Evolutionary conservation across 2,329 filamentous ascomycete species (phyloP).

Genomic region (Ceratocystis albifundus): DNA sequence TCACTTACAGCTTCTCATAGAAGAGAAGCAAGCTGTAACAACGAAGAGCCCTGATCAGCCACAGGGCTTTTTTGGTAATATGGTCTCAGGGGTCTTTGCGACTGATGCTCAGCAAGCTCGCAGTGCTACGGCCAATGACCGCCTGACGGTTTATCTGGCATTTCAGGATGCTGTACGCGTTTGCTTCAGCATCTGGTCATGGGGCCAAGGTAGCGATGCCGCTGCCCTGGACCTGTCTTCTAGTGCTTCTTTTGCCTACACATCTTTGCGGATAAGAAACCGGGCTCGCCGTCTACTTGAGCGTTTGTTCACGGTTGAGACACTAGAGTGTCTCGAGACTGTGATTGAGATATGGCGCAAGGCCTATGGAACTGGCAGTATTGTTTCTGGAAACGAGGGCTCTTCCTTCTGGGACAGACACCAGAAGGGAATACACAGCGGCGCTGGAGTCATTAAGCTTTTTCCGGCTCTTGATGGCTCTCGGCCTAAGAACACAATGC

Average conservation of each 20-base stretch:
- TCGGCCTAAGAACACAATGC: conserved; percentile 79
- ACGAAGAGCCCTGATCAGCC: conserved; percentile 71
- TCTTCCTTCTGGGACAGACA: conserved; percentile 5
- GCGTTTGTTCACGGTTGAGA: conserved; percentile 84
- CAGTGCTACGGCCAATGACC: conserved; percentile 79
- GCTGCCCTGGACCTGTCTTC: conserved; percentile 53
- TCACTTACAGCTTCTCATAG: conserved; percentile 67
- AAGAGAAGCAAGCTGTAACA: conserved; percentile 58
- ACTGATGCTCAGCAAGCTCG: conserved; percentile 66
- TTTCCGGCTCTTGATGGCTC: conserved; percentile 86
- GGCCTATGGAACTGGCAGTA: conserved; percentile 26
- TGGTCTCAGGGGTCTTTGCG: conserved; percentile 83
- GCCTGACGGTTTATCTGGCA: conserved; percentile 84
- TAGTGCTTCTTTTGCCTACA: conserved; percentile 76
- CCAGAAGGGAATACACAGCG: conserved; percentile 7
- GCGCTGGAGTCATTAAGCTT: conserved; percentile 64
- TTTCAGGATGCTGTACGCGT: conserved; percentile 92
- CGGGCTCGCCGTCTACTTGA: conserved; percentile 78
- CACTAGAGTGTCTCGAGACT: conserved; percentile 85
- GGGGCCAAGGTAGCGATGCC: conserved; percentile 58
- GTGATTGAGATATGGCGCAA: conserved; percentile 72
- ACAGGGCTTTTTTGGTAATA: conserved; percentile 84
- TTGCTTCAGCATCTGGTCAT: conserved; percentile 90
- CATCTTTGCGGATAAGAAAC: conserved; percentile 81
- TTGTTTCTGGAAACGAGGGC: conserved; percentile 27